Evolutionary conservation across 306 rosid genomes (phyloP).

Genomic region (Hylodesmum podocarpum): DNA sequence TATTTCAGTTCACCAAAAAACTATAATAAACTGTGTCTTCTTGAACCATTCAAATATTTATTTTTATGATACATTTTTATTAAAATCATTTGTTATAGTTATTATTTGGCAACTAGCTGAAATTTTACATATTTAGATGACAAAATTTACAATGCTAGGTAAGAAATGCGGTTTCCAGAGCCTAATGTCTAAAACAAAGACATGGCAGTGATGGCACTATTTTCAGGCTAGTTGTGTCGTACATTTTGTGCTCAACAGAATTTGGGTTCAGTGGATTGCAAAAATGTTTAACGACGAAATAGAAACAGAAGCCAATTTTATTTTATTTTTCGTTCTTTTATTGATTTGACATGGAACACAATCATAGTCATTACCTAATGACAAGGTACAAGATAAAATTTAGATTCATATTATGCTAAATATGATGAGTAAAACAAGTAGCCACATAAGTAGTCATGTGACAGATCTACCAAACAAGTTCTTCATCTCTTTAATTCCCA

Average conservation of each 20-base stretch:
- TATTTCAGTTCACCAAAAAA: too few relatives aligned
- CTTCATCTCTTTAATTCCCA: constrained; percentile 27
- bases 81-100: not conserved
- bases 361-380: constrained; percentile 19
- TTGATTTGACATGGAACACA: constrained; percentile 14
- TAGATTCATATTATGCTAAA: constrained; percentile 17
- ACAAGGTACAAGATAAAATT: constrained; percentile 19
- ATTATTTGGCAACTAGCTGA: not conserved
- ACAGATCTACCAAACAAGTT: constrained; percentile 21
- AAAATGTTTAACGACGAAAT: not conserved
- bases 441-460: constrained; percentile 31
- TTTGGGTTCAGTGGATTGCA: not conserved
- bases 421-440: constrained; percentile 15
- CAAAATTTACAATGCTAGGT: too few relatives aligned
- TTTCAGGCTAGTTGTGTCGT: not conserved
- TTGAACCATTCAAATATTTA: too few relatives aligned
- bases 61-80: too few relatives aligned
- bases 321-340: not conserved
- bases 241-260: not conserved
- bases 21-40: too few relatives aligned
- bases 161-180: not conserved
- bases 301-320: not conserved
- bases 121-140: too few relatives aligned
- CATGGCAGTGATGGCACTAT: not conserved
- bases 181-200: not conserved